Conservation (phyloP, 768 basidiomycete species). For the Russula sp. region DNA sequence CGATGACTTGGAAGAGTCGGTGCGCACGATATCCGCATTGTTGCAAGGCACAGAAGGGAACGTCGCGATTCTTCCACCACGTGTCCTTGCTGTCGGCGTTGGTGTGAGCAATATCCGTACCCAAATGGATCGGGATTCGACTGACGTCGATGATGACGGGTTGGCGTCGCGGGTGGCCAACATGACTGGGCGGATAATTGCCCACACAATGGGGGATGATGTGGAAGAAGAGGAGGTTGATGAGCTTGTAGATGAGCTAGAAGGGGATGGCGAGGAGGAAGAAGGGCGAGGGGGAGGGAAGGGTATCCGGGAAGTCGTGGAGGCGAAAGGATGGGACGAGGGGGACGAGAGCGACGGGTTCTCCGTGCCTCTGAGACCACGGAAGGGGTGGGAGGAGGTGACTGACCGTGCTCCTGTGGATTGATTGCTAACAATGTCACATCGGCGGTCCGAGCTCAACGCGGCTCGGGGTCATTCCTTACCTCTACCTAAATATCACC, state of each 20-base stretch:
- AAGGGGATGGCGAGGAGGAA: slow-evolving; percentile 28
- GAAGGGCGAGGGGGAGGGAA: slow-evolving; percentile 13
- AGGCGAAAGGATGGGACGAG: slow-evolving; percentile 33
- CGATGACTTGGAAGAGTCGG: slow-evolving; percentile 63
- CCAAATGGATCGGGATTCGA: slow-evolving; percentile 5
- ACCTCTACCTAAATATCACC: slow-evolving; percentile 1
- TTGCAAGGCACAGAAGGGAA: slow-evolving; percentile 41
- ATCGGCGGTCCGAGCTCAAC: too few relatives aligned
- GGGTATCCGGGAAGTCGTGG: background rate
- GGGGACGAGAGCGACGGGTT: slow-evolving; percentile 60
- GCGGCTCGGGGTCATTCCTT: background rate
- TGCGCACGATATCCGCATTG: slow-evolving; percentile 66
- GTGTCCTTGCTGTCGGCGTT: background rate
- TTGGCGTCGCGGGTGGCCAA: slow-evolving; percentile 64
- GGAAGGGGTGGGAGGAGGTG: slow-evolving; percentile 51
- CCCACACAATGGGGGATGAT: slow-evolving; percentile 63
- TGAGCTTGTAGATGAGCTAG: slow-evolving; percentile 28
- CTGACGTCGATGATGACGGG: slow-evolving; percentile 1
- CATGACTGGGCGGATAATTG: slow-evolving; percentile 68
- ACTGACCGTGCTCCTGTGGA: slow-evolving; percentile 26
- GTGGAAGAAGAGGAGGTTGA: slow-evolving; percentile 37
- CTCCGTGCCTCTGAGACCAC: slow-evolving; percentile 60
- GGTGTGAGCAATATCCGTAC: slow-evolving; percentile 13
- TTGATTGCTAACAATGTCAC: slow-evolving; percentile 53
- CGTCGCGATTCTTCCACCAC: slow-evolving; percentile 11